Percentiles rank a stretch among this genome's conserved stretches.
These are phyloP conservation scores for Cylindricascospora bacillispora DNA, from an alignment of 1,139 yeast genomes.

Conservation along the genomic window DNA sequence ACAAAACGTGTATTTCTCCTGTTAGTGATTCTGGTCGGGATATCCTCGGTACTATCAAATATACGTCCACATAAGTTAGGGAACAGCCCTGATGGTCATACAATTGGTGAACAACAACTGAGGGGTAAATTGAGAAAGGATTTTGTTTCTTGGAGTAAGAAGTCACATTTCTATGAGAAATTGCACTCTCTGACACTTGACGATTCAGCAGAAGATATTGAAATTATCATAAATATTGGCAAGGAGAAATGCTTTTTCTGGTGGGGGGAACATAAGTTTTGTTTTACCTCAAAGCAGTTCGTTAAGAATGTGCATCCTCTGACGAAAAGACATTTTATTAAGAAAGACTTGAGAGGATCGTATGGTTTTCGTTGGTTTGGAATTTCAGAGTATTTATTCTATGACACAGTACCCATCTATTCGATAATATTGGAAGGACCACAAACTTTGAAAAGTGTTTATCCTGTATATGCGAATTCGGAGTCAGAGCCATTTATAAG, in stretches of 20 bases:
- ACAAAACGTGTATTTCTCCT: too few relatives aligned
- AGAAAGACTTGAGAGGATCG: conserved; percentile 16
- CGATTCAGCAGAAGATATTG: too few relatives aligned
- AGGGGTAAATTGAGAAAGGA: too few relatives aligned
- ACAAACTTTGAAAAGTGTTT: background rate
- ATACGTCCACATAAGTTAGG: too few relatives aligned
- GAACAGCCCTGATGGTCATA: too few relatives aligned
- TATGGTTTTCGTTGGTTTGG: conserved; percentile 13
- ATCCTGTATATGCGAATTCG: background rate
- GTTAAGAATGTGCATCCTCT: background rate
- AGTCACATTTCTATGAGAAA: too few relatives aligned
- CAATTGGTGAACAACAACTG: too few relatives aligned
- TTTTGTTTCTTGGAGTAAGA: too few relatives aligned
- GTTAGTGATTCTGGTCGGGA: too few relatives aligned
- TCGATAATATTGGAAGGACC: conserved; percentile 1
- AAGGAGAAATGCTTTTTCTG: conserved; percentile 8
- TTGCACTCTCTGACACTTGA: too few relatives aligned
- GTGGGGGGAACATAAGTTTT: conserved; percentile 6
- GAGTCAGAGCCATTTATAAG: conserved; percentile 1
- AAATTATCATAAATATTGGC: conserved; percentile 16
- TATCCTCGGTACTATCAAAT: too few relatives aligned
- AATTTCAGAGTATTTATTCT: conserved; percentile 13
- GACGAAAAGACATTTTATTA: conserved; percentile 4
- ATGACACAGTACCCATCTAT: conserved; percentile 8
- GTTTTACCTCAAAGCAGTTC: too few relatives aligned